These are phyloP conservation scores for Auricularia heimuer DNA, from an alignment of 768 basidiomycete species.

Conservation along the genomic window DNA sequence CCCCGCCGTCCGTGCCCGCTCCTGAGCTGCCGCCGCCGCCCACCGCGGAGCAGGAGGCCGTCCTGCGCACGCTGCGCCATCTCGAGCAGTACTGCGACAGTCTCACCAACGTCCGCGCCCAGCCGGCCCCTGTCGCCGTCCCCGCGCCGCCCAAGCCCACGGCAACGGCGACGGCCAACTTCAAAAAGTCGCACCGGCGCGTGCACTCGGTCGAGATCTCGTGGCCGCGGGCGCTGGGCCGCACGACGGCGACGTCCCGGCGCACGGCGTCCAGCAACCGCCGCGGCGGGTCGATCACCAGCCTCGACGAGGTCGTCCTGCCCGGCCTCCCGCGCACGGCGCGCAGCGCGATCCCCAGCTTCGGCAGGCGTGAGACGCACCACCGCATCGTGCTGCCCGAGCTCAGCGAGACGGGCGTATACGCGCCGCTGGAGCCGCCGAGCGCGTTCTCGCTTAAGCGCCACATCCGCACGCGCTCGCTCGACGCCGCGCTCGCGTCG, in stretches of 20 bases:
- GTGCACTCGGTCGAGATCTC: constrained; percentile 2
- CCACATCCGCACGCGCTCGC: not conserved
- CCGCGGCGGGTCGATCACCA: not conserved
- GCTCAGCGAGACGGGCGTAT: not conserved
- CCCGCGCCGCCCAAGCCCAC: constrained; percentile 56
- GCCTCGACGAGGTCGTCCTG: not conserved
- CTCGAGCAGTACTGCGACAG: constrained; percentile 1
- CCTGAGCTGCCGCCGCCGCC: not conserved
- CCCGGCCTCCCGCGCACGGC: not conserved
- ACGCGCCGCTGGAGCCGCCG: not conserved
- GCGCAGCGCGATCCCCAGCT: not conserved
- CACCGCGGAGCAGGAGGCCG: not conserved
- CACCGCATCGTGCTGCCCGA: not conserved
- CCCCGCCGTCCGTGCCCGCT: not conserved
- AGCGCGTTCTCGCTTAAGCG: not conserved
- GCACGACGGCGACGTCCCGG: not conserved
- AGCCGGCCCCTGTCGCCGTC: constrained; percentile 45
- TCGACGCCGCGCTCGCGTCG: not conserved
- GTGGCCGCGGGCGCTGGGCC: not conserved
- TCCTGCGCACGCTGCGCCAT: not conserved
- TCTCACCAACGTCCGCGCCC: constrained; percentile 8
- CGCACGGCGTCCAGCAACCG: not conserved
- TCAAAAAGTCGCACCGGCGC: not conserved
- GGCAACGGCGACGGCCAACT: constrained; percentile 29
- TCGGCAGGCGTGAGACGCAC: not conserved